Percentiles rank a stretch among this genome's conserved stretches.
Evolutionary conservation across 371 early-diverging fungal species (phyloP).

Genomic region (Syncephalis plumigaleata): DNA sequence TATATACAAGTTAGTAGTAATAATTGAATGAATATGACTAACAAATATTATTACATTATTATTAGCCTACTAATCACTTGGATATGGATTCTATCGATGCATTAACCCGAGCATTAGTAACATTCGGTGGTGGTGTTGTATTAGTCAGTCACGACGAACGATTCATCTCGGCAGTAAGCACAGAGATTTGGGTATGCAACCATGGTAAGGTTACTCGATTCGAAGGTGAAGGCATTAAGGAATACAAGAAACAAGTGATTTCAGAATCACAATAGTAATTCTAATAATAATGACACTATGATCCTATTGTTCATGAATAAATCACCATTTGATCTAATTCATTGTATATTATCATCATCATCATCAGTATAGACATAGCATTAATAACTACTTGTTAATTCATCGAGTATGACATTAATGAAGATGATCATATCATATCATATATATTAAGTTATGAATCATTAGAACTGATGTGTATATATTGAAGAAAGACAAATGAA

Average conservation of each 20-base stretch:
- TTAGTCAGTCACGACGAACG: conserved; percentile 98
- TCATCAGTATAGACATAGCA: too few species aligned
- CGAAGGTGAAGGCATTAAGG: conserved; percentile 57
- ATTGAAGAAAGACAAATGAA: too few species aligned
- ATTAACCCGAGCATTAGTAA: conserved; percentile 83
- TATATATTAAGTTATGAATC: too few species aligned
- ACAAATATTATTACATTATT: background rate
- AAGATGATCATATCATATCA: too few species aligned
- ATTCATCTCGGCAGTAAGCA: conserved; percentile 84
- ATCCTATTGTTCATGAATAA: too few species aligned
- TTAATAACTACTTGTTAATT: too few species aligned
- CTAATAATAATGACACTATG: background rate
- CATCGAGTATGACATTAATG: too few species aligned
- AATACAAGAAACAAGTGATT: conserved; percentile 56
- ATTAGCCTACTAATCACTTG: conserved; percentile 75
- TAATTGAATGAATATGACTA: background rate
- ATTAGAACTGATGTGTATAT: too few species aligned
- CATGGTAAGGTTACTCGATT: conserved; percentile 53
- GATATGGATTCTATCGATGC: conserved; percentile 95
- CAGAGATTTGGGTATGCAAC: conserved; percentile 94
- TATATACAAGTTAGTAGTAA: background rate
- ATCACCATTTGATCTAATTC: too few species aligned
- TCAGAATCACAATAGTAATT: conserved; percentile 4
- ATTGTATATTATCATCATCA: too few species aligned
- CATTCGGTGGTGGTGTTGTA: conserved; percentile 92